phyloP scores from a whole-genome alignment of 257 asterid species.

The Phtheirospermum japonicum region DNA sequence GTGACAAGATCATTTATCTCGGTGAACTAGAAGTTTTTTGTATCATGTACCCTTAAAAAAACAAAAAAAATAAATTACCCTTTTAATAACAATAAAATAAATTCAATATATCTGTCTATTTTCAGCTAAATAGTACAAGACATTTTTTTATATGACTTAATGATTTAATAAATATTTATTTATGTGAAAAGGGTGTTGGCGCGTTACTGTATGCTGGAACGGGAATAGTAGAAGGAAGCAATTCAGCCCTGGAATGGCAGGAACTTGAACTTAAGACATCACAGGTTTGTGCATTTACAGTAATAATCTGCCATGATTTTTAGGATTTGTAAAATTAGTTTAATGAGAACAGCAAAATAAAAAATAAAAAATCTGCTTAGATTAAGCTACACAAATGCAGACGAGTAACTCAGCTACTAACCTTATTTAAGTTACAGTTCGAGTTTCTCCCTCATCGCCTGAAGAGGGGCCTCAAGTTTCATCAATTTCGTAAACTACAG shows the following conservation, averaged over 20 bases:
- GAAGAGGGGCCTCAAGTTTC: constrained; percentile 53
- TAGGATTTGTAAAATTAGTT: constrained; percentile 6
- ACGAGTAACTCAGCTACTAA: no score
- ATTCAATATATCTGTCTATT: no score
- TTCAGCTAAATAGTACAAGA: no score
- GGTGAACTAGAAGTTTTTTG: no score
- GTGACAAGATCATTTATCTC: no score
- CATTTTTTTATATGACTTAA: no score
- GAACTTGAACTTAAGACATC: constrained; percentile 94
- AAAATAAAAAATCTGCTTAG: constrained; percentile 47
- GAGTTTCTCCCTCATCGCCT: constrained; percentile 39
- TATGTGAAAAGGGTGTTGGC: constrained; percentile 54
- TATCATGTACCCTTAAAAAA: no score
- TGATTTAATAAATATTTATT: constrained; percentile 18
- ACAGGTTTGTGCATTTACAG: constrained; percentile 55
- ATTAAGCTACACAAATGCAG: no score
- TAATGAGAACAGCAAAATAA: not conserved
- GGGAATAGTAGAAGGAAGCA: constrained; percentile 90
- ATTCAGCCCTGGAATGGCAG: constrained; percentile 83
- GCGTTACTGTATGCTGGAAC: constrained; percentile 91
- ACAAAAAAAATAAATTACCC: no score
- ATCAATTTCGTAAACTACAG: constrained; percentile 86
- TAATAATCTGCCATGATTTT: not conserved
- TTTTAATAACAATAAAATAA: not conserved
- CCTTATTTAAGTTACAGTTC: constrained; percentile 39